phyloP scores from a whole-genome alignment of 2,329 filamentous ascomycete genomes.

The Phaeosphaeria sp. region DNA sequence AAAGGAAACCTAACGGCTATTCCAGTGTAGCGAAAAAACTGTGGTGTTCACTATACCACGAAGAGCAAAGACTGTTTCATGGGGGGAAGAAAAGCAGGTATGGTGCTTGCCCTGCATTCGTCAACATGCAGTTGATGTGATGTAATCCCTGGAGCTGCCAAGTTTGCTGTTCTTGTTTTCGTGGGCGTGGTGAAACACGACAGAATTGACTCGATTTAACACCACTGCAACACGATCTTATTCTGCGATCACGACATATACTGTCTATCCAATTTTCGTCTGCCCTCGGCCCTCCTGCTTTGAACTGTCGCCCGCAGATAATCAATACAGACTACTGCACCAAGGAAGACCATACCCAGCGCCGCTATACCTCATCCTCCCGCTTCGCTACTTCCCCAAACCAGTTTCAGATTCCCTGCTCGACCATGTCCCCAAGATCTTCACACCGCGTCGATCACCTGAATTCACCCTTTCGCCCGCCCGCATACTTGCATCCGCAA shows the following conservation, averaged over 20 bases:
- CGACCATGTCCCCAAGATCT: background rate
- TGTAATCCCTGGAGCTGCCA: background rate
- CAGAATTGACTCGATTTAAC: background rate
- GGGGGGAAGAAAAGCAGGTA: background rate
- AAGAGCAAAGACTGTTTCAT: background rate
- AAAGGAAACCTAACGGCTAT: constrained; percentile 2
- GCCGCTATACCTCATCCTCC: background rate
- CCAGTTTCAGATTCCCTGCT: background rate
- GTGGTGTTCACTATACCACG: background rate
- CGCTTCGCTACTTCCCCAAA: background rate
- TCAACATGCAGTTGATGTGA: background rate
- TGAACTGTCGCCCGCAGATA: background rate
- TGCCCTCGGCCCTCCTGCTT: background rate
- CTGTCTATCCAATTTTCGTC: background rate
- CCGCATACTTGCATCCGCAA: background rate
- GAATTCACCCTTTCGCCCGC: background rate
- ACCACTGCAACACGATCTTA: background rate
- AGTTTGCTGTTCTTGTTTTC: background rate
- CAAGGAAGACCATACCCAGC: background rate
- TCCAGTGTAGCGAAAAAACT: constrained; percentile 4
- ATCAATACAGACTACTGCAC: background rate
- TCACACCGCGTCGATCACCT: background rate
- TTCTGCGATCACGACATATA: background rate
- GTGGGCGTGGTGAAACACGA: background rate
- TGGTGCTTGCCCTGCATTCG: background rate